phyloP scores from a whole-genome alignment of 129 eudicot species.

The Glebionis coronaria region DNA sequence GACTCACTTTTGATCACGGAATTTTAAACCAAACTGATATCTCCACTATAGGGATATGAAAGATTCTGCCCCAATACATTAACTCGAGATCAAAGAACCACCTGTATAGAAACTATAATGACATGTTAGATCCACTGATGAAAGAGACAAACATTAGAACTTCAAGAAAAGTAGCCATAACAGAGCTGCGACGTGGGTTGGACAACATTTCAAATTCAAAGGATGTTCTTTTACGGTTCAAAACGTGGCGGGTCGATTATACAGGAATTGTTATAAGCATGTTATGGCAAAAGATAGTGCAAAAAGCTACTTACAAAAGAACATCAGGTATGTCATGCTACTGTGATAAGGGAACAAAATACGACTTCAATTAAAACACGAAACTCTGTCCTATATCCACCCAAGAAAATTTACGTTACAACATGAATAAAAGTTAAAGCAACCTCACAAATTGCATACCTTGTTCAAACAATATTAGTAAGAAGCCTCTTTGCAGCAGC shows the following conservation, averaged over 20 bases:
- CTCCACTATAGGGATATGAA: conserved; percentile 65
- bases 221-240: too few species aligned
- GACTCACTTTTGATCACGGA: conserved; percentile 90
- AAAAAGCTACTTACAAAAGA: too few species aligned
- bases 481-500: conserved; percentile 94
- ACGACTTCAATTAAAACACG: too few species aligned
- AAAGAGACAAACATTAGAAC: neutral
- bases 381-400: too few species aligned
- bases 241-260: too few species aligned
- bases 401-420: too few species aligned
- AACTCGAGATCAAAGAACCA: conserved; percentile 97
- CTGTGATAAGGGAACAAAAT: too few species aligned
- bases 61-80: conserved; percentile 71
- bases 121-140: neutral
- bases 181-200: neutral
- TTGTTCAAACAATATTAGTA: conserved; percentile 77
- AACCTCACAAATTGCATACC: conserved; percentile 32
- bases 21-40: conserved; percentile 92
- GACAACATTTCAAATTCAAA: too few species aligned
- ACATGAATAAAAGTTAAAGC: neutral
- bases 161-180: neutral
- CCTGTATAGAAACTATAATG: conserved; percentile 43
- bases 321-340: too few species aligned
- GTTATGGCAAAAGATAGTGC: too few species aligned
- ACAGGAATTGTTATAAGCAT: too few species aligned